Evolutionary conservation across 2,329 filamentous ascomycete genomes (phyloP), one percentile per base, ranked within the genome.

Genomic region (Geosmithia morbida): DNA sequence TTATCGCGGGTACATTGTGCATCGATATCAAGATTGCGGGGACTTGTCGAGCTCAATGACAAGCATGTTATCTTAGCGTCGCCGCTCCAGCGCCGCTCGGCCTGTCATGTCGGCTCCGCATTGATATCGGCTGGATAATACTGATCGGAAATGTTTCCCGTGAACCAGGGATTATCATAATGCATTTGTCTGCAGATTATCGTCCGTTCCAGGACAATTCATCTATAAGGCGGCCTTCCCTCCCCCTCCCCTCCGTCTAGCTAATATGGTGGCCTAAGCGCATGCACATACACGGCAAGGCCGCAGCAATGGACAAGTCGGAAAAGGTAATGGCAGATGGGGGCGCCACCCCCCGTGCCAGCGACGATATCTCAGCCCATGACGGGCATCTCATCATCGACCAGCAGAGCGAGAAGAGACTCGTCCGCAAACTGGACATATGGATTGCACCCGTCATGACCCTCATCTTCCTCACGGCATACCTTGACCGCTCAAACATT

Each of bases 391-490:
- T 50, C 17, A 44, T 47, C 40, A 42, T 51, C 29, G 48, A 51
- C 40, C 49, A 49, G 4, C 29, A 43, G 29, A 20, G 41, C 29
- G 56, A 62, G 48, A 56, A 50, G 33, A 48, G 49, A 14, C 53
- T 62, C 7, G 45, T 57, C 26, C 51, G 57, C 18, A 62, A 63
- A 49, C 59, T 61, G 22, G 60, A 63, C 46, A 37, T 56, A 14
- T 53, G 55, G 10, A 55, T 62, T 17, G 47, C 61, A 26, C 59
- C 60, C 11, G 53, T 60, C 44, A 53, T 57, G 51, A 53, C 67
- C 61, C 16, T 70, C 60, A 66, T 62, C 55, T 46, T 64, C 58
- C 22, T 61, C 53, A 44, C 60, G 59, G 49, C 65, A 8, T 56
- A 52, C 41, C 51, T 56, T 26, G 54, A 55, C 45, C 51, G 54